Conservation (phyloP, 1,139 yeast species). For the Nakaseomyces delphensis region DNA sequence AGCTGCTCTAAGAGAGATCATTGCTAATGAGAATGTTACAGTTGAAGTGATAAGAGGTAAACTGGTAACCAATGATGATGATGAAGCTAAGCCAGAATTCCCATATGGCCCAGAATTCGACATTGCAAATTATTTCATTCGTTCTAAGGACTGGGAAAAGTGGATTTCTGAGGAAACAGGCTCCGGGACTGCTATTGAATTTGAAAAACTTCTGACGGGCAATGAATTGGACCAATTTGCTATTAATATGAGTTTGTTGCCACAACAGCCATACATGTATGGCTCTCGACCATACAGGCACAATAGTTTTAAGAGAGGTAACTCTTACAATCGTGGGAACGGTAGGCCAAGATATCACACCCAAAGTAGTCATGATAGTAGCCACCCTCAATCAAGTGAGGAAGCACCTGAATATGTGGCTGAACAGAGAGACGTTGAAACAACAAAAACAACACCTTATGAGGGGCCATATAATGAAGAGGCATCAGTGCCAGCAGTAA, state of each 20-base stretch:
- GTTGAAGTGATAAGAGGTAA: constrained; percentile 18
- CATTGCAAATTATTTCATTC: constrained; percentile 11
- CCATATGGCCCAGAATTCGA: background rate
- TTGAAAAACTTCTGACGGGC: constrained; percentile 21
- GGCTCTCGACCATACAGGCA: constrained; percentile 4
- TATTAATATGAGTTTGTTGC: constrained; percentile 14
- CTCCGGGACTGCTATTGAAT: constrained; percentile 16
- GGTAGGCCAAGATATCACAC: constrained; percentile 3
- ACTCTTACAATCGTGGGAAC: constrained; percentile 4
- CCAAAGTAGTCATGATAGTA: background rate
- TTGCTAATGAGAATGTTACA: constrained; percentile 17
- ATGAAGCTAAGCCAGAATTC: background rate
- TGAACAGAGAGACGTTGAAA: background rate
- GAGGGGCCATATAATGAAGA: background rate
- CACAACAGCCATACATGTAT: constrained; percentile 8
- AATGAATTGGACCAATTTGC: constrained; percentile 21
- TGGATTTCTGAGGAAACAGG: constrained; percentile 9
- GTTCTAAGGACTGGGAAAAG: constrained; percentile 14
- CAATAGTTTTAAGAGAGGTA: constrained; percentile 1
- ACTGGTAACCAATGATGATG: constrained; percentile 3
- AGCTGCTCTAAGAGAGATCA: constrained; percentile 24
- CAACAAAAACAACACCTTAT: background rate
- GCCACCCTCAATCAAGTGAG: background rate
- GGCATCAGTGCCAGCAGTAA: background rate
- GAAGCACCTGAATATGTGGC: constrained; percentile 11